A percentile compares a stretch with the other conserved stretches of the same genome.
phyloP scores from a whole-genome alignment of 2,329 filamentous ascomycete species.

The Neurospora crassa region DNA sequence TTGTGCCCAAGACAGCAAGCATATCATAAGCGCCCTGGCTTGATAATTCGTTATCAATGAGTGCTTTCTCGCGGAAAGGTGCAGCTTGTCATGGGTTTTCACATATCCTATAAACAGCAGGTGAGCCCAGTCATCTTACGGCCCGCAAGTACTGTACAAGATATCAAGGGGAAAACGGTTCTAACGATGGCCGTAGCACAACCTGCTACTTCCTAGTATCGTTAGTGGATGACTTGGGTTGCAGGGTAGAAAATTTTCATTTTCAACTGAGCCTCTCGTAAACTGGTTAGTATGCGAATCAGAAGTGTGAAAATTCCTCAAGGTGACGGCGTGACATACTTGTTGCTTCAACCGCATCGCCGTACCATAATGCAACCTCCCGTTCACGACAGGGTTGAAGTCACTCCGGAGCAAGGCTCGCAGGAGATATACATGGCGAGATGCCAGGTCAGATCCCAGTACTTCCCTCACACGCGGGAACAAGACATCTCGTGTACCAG shows the following conservation, averaged over 20 bases:
- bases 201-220: neutral
- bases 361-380: neutral
- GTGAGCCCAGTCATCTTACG: neutral
- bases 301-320: neutral
- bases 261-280: neutral
- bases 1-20: neutral
- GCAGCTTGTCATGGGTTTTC: neutral
- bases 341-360: neutral
- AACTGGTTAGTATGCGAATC: neutral
- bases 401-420: neutral
- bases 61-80: neutral
- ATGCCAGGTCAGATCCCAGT: neutral
- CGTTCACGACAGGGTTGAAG: neutral
- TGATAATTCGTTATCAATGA: neutral
- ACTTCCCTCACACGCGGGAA: neutral
- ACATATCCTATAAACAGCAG: neutral
- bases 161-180: neutral
- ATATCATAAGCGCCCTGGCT: neutral
- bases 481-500: neutral
- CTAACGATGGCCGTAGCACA: neutral
- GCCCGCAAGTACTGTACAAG: neutral
- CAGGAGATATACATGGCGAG: neutral
- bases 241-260: neutral
- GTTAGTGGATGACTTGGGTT: neutral
- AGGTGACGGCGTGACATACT: neutral